Conservation (phyloP, 371 early-diverging fungal genomes). For the Rhizomucor pusillus region DNA sequence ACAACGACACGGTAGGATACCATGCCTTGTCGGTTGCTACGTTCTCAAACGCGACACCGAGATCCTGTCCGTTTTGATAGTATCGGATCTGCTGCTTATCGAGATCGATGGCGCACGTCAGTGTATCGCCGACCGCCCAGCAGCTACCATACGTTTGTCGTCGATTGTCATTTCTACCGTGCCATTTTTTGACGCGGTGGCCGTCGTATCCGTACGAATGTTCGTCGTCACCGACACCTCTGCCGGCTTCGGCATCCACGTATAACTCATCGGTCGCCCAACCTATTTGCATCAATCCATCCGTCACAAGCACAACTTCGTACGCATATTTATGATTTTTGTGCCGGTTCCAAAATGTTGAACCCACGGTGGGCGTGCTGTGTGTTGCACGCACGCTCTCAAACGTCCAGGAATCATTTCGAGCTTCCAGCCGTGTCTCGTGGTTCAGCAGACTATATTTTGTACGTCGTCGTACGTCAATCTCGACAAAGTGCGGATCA, state of each 20-base stretch:
- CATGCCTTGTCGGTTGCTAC: conserved; percentile 39
- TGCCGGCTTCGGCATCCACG: conserved; percentile 70
- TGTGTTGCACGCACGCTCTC: conserved; percentile 57
- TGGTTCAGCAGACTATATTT: conserved; percentile 35
- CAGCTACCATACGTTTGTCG: conserved; percentile 54
- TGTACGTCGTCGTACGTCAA: conserved; percentile 29
- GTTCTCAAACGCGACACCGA: conserved; percentile 69
- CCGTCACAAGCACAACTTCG: conserved; percentile 57
- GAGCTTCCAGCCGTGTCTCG: conserved; percentile 28
- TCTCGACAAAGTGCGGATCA: conserved; percentile 23
- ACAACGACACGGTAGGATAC: conserved; percentile 54
- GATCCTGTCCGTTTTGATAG: conserved; percentile 56
- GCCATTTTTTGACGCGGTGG: conserved; percentile 66
- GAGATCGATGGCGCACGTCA: conserved; percentile 64
- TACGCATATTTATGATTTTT: conserved; percentile 46
- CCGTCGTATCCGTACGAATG: conserved; percentile 76
- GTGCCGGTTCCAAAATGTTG: not conserved
- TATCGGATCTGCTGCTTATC: conserved; percentile 54
- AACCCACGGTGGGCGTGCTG: conserved; percentile 19
- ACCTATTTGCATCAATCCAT: conserved; percentile 72
- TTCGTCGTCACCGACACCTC: conserved; percentile 70
- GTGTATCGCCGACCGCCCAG: conserved; percentile 63
- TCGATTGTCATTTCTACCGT: conserved; percentile 35
- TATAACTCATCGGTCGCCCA: conserved; percentile 56
- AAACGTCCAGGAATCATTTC: conserved; percentile 69